Conservation (phyloP, 768 basidiomycete species). For the Plicaturopsis crispa region DNA sequence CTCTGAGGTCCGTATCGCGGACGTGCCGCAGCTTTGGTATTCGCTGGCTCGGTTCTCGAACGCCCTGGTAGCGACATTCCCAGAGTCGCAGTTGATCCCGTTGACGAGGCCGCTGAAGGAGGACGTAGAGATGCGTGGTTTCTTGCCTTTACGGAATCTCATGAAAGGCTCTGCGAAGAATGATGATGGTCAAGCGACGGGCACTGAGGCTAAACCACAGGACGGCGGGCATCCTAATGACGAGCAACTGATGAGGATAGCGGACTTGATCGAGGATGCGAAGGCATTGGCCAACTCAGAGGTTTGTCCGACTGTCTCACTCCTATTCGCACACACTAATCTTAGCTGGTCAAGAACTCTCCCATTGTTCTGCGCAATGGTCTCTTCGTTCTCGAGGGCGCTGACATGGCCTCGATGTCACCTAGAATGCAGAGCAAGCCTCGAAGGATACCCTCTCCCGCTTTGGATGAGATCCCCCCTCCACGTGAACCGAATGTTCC, state of each 20-base stretch:
- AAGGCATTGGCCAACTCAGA: constrained; percentile 47
- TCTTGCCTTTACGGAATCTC: constrained; percentile 67
- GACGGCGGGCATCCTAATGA: constrained; percentile 82
- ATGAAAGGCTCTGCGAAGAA: constrained; percentile 30
- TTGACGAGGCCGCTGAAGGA: constrained; percentile 72
- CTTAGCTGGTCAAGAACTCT: neutral
- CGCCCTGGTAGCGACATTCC: constrained; percentile 60
- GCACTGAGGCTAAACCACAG: constrained; percentile 16
- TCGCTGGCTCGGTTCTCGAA: constrained; percentile 61
- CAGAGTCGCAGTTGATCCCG: constrained; percentile 47
- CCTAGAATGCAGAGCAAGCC: neutral
- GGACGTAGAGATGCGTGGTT: constrained; percentile 84
- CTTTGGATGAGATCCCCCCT: constrained; percentile 26
- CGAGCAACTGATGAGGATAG: constrained; percentile 90
- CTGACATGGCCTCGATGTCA: neutral
- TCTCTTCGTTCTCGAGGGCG: neutral
- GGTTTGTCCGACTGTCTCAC: constrained; percentile 29
- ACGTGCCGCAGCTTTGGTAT: constrained; percentile 58
- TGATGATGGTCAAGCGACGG: constrained; percentile 18
- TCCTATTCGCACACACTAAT: constrained; percentile 1
- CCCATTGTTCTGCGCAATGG: neutral
- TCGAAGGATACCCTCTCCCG: constrained; percentile 20
- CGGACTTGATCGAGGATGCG: constrained; percentile 75
- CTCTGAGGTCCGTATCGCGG: constrained; percentile 28
- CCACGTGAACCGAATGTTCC: constrained; percentile 23